phyloP scores from a whole-genome alignment of 176 grass and related monocot genomes.

The Oryza brachyantha region DNA sequence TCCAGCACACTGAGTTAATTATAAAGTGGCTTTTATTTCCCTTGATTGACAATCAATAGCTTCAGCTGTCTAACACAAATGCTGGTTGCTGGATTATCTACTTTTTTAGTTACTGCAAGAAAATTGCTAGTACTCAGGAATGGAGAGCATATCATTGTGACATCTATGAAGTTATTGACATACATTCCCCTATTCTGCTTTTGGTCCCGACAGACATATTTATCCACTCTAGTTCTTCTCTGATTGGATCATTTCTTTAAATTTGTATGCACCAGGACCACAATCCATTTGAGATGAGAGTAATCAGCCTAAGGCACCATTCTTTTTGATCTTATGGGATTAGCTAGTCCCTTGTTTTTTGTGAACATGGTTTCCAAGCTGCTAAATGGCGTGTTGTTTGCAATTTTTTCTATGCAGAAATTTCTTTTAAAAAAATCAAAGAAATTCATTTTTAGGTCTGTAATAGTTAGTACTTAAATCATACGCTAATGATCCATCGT shows the following conservation, averaged over 20 bases:
- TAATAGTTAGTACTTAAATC: too few relatives aligned
- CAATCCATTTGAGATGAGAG: not conserved
- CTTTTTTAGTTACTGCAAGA: not conserved
- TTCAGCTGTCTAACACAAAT: slow-evolving; percentile 1
- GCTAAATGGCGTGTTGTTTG: too few relatives aligned
- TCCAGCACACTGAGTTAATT: not conserved
- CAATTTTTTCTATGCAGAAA: too few relatives aligned
- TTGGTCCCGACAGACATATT: not conserved
- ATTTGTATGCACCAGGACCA: slow-evolving; percentile 6
- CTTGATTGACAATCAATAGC: slow-evolving; percentile 6
- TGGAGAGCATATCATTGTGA: not conserved
- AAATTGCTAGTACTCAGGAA: not conserved
- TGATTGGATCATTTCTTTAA: not conserved
- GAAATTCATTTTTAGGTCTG: too few relatives aligned
- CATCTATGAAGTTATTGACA: not conserved
- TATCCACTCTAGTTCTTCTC: slow-evolving; percentile 1
- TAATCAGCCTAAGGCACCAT: not conserved
- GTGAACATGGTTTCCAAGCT: too few relatives aligned
- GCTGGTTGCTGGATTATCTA: slow-evolving; percentile 10
- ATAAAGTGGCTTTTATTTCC: slow-evolving; percentile 4
- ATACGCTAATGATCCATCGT: too few relatives aligned
- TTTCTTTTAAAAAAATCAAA: too few relatives aligned
- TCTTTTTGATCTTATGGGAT: too few relatives aligned
- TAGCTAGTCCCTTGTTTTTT: too few relatives aligned
- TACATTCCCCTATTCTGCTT: not conserved